A percentile compares a stretch with the other conserved stretches of the same genome.
These are phyloP conservation scores for Neurospora sp. DNA, from an alignment of 495 filamentous ascomycete genomes.

Conservation along the genomic window DNA sequence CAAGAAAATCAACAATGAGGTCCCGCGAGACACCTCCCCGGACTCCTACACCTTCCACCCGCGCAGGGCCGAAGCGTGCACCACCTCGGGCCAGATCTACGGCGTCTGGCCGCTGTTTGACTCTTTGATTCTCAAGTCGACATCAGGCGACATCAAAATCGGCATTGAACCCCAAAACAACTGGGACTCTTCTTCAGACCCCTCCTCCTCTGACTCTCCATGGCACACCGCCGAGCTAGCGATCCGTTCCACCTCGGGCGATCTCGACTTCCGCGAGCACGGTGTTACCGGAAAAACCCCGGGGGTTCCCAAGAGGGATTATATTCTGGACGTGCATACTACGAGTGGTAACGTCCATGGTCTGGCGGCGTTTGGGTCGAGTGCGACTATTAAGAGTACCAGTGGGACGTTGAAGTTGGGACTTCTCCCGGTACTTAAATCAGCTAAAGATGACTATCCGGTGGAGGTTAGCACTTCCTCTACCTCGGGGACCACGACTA, in stretches of 20 bases:
- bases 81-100: constrained; percentile 25
- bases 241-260: constrained; percentile 25
- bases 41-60: constrained; percentile 23
- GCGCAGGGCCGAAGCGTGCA: constrained; percentile 21
- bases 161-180: constrained; percentile 26
- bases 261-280: constrained; percentile 21
- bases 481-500: constrained; percentile 20
- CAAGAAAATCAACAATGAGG: constrained; percentile 1
- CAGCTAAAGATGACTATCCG: background rate
- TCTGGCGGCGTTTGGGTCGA: constrained; percentile 19
- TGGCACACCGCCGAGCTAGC: too few relatives aligned
- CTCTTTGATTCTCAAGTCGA: constrained; percentile 25
- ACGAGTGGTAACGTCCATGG: constrained; percentile 23
- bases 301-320: constrained; percentile 28
- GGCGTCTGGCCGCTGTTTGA: constrained; percentile 36
- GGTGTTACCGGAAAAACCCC: background rate
- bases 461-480: constrained; percentile 19
- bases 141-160: constrained; percentile 26
- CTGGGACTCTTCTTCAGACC: constrained; percentile 15
- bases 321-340: constrained; percentile 28
- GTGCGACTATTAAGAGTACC: constrained; percentile 13
- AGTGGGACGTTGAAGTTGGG: constrained; percentile 19
- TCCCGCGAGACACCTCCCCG: constrained; percentile 11
- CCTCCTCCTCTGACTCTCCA: constrained; percentile 6
- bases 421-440: constrained; percentile 27